Conservation (phyloP, 225 moss, liverwort and hornwort species). For the Sphagnum tenellum region DNA sequence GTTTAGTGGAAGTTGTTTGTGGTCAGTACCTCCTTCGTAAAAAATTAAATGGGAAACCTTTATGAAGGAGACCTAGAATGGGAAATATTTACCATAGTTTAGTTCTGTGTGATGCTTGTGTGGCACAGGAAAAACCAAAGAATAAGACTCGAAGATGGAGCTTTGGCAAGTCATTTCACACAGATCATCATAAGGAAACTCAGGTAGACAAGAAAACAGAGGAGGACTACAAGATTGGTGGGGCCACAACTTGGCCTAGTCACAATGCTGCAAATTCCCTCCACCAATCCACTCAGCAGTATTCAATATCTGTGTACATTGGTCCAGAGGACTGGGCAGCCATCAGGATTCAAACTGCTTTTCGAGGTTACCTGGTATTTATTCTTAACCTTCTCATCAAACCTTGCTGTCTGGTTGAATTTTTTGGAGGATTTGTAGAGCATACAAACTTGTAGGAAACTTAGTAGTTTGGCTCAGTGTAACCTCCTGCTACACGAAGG, state of each 20-base stretch:
- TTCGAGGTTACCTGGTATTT: constrained; percentile 86
- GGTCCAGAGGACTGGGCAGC: constrained; percentile 76
- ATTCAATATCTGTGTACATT: constrained; percentile 4
- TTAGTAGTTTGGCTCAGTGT: neutral
- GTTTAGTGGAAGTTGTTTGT: no score
- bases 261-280: no score
- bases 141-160: constrained; percentile 75
- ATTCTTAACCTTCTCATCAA: no score
- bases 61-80: no score
- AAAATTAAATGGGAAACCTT: no score
- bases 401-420: neutral
- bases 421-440: neutral
- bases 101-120: neutral
- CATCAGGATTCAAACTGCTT: constrained; percentile 75
- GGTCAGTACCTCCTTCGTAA: no score
- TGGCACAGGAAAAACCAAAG: constrained; percentile 50
- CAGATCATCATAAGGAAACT: constrained; percentile 32
- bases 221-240: constrained; percentile 23
- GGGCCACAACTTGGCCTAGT: no score
- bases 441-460: neutral
- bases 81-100: no score
- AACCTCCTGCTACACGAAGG: no score
- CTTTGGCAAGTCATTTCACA: constrained; percentile 59
- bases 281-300: no score
- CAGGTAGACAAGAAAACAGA: constrained; percentile 43